These are phyloP conservation scores for Aspergillus taichungensis DNA, from an alignment of 495 filamentous ascomycete species.

Conservation along the genomic window DNA sequence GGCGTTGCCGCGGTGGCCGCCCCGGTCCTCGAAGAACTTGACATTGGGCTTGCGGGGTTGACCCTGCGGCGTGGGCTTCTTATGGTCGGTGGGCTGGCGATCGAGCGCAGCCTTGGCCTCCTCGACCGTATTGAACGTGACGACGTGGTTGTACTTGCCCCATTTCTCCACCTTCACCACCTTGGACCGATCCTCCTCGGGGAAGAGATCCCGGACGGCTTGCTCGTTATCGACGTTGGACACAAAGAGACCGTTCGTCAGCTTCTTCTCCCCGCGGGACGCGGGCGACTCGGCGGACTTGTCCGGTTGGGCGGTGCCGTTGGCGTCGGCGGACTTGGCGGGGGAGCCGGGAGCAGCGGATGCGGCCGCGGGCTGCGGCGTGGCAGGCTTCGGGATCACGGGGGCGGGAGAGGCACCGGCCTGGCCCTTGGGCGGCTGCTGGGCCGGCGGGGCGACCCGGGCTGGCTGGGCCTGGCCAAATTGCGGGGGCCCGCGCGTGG, in stretches of 20 bases:
- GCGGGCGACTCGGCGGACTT: conserved; percentile 32
- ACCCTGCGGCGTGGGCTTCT: conserved; percentile 53
- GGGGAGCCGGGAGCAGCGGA: conserved; percentile 23
- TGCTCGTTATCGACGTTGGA: conserved; percentile 70
- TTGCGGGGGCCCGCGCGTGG: conserved; percentile 26
- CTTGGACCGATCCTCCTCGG: conserved; percentile 71
- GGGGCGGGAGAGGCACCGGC: conserved; percentile 38
- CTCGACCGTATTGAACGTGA: conserved; percentile 66
- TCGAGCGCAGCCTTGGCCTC: conserved; percentile 69
- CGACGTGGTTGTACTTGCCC: conserved; percentile 67
- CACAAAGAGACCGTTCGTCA: conserved; percentile 74
- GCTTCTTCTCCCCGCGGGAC: conserved; percentile 41
- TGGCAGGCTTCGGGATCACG: conserved; percentile 46
- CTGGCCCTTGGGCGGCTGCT: conserved; percentile 28
- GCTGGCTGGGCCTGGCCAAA: conserved; percentile 33
- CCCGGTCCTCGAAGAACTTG: conserved; percentile 67
- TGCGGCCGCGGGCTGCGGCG: conserved; percentile 41
- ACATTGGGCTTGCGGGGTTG: conserved; percentile 64
- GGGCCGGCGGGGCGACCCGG: conserved; percentile 22
- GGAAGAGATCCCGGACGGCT: conserved; percentile 67
- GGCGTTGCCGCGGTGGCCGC: conserved; percentile 47
- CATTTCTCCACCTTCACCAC: conserved; percentile 70
- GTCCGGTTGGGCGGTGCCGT: conserved; percentile 28
- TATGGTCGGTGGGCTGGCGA: conserved; percentile 62
- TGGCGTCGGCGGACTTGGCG: conserved; percentile 31